A percentile compares a stretch with the other conserved stretches of the same genome.
These are phyloP conservation scores for Fusarium globosum DNA, from an alignment of 2,329 filamentous ascomycete genomes.

Conservation along the genomic window DNA sequence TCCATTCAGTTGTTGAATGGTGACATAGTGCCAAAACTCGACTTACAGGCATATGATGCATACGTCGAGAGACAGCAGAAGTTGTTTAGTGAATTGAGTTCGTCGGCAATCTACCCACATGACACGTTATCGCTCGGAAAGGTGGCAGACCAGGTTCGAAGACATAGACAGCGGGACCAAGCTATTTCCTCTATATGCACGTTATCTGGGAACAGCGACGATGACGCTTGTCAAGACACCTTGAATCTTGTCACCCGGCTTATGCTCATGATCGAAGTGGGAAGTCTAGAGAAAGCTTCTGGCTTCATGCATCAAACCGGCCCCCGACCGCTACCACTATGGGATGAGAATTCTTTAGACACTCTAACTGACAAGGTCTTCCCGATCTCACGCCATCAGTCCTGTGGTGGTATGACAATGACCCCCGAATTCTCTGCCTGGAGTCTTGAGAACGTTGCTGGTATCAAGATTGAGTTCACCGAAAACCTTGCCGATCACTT, in stretches of 20 bases:
- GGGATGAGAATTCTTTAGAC: fast-evolving
- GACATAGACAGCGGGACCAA: fast-evolving
- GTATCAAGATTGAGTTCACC: background rate
- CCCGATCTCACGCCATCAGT: fast-evolving
- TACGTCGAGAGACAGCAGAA: fast-evolving
- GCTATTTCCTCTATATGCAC: fast-evolving
- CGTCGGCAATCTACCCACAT: fast-evolving
- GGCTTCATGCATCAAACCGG: background rate
- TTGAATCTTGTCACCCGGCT: fast-evolving
- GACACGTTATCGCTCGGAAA: background rate
- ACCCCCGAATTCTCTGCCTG: fast-evolving
- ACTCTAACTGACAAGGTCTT: fast-evolving
- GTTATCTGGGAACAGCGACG: fast-evolving
- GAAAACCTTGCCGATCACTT: fast-evolving
- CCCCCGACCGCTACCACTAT: fast-evolving
- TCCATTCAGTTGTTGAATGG: fast-evolving
- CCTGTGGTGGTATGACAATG: fast-evolving
- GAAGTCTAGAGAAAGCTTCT: fast-evolving
- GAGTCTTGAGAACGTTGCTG: background rate
- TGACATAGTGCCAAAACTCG: background rate
- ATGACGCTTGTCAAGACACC: fast-evolving
- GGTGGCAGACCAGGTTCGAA: fast-evolving
- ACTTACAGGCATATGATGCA: background rate
- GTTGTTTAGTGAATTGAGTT: background rate
- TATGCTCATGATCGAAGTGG: background rate